These are phyloP conservation scores for Fonsecaea nubica DNA, from an alignment of 2,329 filamentous ascomycete genomes.

Conservation along the genomic window DNA sequence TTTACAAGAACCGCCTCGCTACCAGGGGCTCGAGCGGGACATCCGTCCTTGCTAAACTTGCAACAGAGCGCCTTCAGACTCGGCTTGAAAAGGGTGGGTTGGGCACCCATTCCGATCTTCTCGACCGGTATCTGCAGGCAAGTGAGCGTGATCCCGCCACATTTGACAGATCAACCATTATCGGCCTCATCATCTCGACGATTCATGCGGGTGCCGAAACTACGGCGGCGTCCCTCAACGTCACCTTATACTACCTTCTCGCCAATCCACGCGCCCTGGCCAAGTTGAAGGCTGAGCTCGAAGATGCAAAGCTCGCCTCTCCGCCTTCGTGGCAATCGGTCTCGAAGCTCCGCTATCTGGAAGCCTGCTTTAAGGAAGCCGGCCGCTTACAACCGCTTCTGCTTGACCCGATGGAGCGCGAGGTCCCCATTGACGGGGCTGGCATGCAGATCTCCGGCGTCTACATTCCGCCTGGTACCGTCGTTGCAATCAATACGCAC, in stretches of 20 bases:
- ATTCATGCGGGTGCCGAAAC: conserved; percentile 35
- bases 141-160: conserved; percentile 53
- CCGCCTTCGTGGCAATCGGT: conserved; percentile 54
- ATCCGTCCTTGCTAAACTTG: conserved; percentile 20
- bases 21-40: background rate
- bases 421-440: conserved; percentile 29
- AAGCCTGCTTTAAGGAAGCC: conserved; percentile 32
- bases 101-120: conserved; percentile 61
- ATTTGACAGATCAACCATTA: conserved; percentile 19
- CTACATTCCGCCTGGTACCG: conserved; percentile 25
- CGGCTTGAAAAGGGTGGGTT: conserved; percentile 22
- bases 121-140: conserved; percentile 80
- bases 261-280: conserved; percentile 45
- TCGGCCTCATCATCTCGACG: conserved; percentile 25
- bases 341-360: conserved; percentile 60
- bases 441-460: conserved; percentile 28
- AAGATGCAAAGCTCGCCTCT: conserved; percentile 18
- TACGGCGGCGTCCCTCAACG: conserved; percentile 21
- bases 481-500: conserved; percentile 43
- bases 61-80: conserved; percentile 8
- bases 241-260: conserved; percentile 52
- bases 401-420: conserved; percentile 39
- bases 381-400: conserved; percentile 21
- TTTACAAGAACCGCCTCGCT: conserved; percentile 26
- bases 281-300: conserved; percentile 22